Evolutionary conservation across 345 rosid genomes (phyloP).

Genomic region (Lenwebbia sp.): DNA sequence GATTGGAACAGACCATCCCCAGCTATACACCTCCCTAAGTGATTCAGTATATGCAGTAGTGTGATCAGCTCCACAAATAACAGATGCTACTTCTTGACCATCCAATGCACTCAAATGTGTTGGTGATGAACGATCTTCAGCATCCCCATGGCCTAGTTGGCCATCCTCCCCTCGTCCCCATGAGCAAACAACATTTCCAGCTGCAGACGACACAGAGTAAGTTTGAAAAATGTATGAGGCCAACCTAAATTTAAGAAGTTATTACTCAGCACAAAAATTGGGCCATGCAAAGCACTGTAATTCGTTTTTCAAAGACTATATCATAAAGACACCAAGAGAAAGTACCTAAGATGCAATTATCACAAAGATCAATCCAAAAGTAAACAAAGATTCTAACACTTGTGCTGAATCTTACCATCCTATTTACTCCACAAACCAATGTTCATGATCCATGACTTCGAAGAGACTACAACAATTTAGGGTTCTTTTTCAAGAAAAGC

Average conservation of each 20-base stretch:
- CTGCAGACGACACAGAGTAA: conserved; percentile 23
- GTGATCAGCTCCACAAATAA: conserved; percentile 96
- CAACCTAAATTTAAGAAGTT: not conserved
- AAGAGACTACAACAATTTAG: not conserved
- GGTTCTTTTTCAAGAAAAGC: not conserved
- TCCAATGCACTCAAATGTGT: conserved; percentile 70
- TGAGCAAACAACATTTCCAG: conserved; percentile 82
- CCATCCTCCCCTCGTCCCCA: conserved; percentile 99
- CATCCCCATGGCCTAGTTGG: conserved; percentile 95
- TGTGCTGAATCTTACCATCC: not conserved
- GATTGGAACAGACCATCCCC: conserved; percentile 29
- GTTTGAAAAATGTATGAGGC: not conserved
- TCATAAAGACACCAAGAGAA: not conserved
- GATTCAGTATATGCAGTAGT: conserved; percentile 73
- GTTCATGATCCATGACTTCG: not conserved
- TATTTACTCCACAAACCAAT: not conserved
- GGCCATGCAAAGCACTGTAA: not conserved
- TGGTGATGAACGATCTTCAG: conserved; percentile 76
- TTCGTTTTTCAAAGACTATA: not conserved
- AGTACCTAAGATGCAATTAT: not conserved
- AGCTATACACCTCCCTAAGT: conserved; percentile 58
- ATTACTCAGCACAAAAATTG: not conserved
- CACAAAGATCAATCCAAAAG: not conserved
- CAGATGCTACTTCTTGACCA: conserved; percentile 45
- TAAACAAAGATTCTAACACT: not conserved